These are phyloP conservation scores for Penicillium sp. DNA, from an alignment of 2,329 filamentous ascomycete species.

Conservation along the genomic window DNA sequence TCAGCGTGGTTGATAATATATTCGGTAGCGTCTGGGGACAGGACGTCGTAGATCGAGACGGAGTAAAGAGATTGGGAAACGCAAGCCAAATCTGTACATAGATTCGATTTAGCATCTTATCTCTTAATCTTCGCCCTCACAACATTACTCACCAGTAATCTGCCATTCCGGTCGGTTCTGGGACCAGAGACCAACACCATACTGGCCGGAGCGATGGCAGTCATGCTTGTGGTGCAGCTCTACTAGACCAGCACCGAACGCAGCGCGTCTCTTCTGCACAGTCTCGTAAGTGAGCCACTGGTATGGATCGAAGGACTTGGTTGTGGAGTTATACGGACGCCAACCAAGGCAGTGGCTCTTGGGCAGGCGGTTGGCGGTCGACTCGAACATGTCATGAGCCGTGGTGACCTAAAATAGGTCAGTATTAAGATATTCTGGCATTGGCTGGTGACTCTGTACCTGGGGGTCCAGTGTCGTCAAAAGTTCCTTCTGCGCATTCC, in stretches of 20 bases:
- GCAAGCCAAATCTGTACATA: constrained; percentile 70
- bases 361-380: constrained; percentile 59
- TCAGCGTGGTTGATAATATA: constrained; percentile 92
- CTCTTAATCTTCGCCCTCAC: not conserved
- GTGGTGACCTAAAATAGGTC: constrained; percentile 52
- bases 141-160: constrained; percentile 59
- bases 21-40: constrained; percentile 86
- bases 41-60: constrained; percentile 93
- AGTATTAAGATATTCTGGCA: not conserved
- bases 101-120: not conserved
- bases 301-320: constrained; percentile 72
- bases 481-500: constrained; percentile 69
- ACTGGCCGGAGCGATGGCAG: constrained; percentile 59
- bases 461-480: constrained; percentile 70
- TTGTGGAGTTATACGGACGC: constrained; percentile 72
- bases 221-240: constrained; percentile 74
- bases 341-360: constrained; percentile 73
- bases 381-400: constrained; percentile 77
- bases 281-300: constrained; percentile 81
- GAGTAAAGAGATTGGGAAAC: constrained; percentile 84
- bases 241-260: constrained; percentile 80
- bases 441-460: constrained; percentile 34
- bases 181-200: constrained; percentile 79
- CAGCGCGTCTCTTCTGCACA: constrained; percentile 73
- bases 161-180: constrained; percentile 89